These are phyloP conservation scores for Musa troglodytarum DNA, from an alignment of 176 grass and related monocot genomes.

Conservation along the genomic window DNA sequence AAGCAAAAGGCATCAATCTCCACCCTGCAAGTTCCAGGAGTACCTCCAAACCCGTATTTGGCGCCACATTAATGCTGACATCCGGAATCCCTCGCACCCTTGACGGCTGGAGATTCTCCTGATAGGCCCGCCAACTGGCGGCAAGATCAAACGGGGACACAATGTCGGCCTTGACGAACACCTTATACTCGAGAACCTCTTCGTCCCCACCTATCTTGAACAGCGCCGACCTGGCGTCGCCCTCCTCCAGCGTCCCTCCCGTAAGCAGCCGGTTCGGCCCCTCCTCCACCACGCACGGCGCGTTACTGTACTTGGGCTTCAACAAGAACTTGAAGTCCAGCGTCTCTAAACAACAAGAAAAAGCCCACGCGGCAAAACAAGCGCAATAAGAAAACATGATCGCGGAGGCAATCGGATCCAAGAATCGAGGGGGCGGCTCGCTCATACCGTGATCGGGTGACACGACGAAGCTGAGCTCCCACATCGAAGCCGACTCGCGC, in stretches of 20 bases:
- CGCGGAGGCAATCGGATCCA: neutral
- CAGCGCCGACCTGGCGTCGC: slow-evolving; percentile 36
- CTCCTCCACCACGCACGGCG: slow-evolving; percentile 64
- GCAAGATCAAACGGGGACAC: slow-evolving; percentile 84
- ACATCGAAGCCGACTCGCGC: slow-evolving; percentile 43
- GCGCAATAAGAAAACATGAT: neutral
- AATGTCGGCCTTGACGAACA: slow-evolving; percentile 53
- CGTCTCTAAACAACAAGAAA: slow-evolving; percentile 30
- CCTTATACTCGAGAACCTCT: slow-evolving; percentile 46
- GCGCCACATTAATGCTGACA: slow-evolving; percentile 42
- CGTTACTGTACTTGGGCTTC: slow-evolving; percentile 39
- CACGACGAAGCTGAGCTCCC: slow-evolving; percentile 85
- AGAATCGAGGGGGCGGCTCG: neutral
- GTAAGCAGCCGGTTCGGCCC: slow-evolving; percentile 48
- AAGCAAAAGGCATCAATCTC: neutral
- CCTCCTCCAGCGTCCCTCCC: slow-evolving; percentile 38
- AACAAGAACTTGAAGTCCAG: slow-evolving; percentile 89
- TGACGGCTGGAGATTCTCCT: slow-evolving; percentile 62
- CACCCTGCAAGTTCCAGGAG: neutral
- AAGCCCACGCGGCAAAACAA: neutral
- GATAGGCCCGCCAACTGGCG: slow-evolving; percentile 79
- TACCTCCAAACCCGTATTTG: slow-evolving; percentile 51
- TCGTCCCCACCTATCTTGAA: slow-evolving; percentile 54
- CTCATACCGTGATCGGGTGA: slow-evolving; percentile 48
- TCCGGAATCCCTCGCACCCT: slow-evolving; percentile 59